Percentiles rank a stretch among this genome's conserved stretches.
These are phyloP conservation scores for Cyberlindnera veronae DNA, from an alignment of 805 yeast genomes.

Conservation along the genomic window DNA sequence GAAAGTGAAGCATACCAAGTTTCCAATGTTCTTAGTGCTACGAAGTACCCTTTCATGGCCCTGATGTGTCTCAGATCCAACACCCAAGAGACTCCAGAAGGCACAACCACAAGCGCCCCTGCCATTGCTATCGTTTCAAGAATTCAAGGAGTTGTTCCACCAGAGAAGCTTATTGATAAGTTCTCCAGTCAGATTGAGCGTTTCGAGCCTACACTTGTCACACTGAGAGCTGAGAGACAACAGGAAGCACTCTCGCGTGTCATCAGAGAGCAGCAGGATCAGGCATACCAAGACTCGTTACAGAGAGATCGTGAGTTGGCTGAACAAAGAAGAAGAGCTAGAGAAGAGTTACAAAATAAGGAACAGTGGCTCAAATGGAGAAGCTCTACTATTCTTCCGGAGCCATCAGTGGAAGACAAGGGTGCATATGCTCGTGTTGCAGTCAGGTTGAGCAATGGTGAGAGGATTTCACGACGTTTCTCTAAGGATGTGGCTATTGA, in stretches of 20 bases:
- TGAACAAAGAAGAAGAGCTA: conserved; percentile 34
- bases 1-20: conserved; percentile 82
- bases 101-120: conserved; percentile 50
- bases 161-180: conserved; percentile 40
- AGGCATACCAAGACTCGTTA: conserved; percentile 69
- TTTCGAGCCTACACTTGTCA: conserved; percentile 57
- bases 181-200: conserved; percentile 47
- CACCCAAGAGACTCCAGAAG: conserved; percentile 50
- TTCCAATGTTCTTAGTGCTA: conserved; percentile 66
- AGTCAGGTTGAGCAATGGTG: conserved; percentile 61
- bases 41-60: conserved; percentile 80
- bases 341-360: conserved; percentile 23
- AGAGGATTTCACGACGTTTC: conserved; percentile 51
- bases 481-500: conserved; percentile 44
- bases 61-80: conserved; percentile 59
- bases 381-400: conserved; percentile 30
- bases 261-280: conserved; percentile 69
- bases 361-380: conserved; percentile 52
- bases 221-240: conserved; percentile 60
- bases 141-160: conserved; percentile 53
- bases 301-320: conserved; percentile 60
- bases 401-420: conserved; percentile 25
- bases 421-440: conserved; percentile 57
- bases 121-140: conserved; percentile 58
- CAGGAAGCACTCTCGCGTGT: conserved; percentile 54